These are phyloP conservation scores for Paraphaeosphaeria minitans DNA, from an alignment of 2,329 filamentous ascomycete genomes.

Conservation along the genomic window DNA sequence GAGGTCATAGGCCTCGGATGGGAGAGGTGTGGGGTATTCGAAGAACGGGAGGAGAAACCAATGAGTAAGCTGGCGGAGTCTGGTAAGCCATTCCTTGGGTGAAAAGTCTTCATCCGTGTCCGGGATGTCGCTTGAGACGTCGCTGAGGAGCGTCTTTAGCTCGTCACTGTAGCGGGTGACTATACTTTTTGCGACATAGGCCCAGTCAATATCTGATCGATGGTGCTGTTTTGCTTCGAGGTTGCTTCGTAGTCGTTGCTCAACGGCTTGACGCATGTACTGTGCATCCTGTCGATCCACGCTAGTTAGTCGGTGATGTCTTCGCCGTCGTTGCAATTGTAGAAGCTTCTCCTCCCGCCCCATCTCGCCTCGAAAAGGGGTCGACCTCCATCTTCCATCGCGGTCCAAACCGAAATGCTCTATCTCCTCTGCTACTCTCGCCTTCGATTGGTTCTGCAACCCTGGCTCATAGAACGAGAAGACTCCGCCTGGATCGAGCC, in stretches of 20 bases:
- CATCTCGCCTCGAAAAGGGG: neutral
- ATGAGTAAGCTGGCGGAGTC: slow-evolving; percentile 42
- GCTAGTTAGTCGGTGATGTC: slow-evolving; percentile 23
- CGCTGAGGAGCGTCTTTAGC: slow-evolving; percentile 36
- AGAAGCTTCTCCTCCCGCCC: neutral
- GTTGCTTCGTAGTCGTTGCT: slow-evolving; percentile 18
- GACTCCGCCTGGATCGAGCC: slow-evolving; percentile 50
- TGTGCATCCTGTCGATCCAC: slow-evolving; percentile 26
- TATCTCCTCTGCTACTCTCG: slow-evolving; percentile 43
- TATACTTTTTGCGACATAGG: slow-evolving; percentile 49
- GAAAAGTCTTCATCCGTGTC: neutral
- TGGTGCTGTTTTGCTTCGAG: slow-evolving; percentile 8
- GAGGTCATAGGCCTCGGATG: slow-evolving; percentile 15
- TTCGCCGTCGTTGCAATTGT: slow-evolving; percentile 15
- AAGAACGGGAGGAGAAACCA: slow-evolving; percentile 53
- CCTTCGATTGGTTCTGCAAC: slow-evolving; percentile 38
- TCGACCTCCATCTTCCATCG: slow-evolving; percentile 48
- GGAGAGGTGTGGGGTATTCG: slow-evolving; percentile 47
- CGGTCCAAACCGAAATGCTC: slow-evolving; percentile 50
- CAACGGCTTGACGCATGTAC: slow-evolving; percentile 24
- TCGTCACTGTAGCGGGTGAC: slow-evolving; percentile 48
- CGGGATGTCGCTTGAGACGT: slow-evolving; percentile 32
- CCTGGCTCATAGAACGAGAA: slow-evolving; percentile 54
- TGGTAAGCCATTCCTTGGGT: neutral
- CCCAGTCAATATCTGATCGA: slow-evolving; percentile 46